Evolutionary conservation across 768 basidiomycete genomes (phyloP).

Genomic region (Lentinula boryana): DNA sequence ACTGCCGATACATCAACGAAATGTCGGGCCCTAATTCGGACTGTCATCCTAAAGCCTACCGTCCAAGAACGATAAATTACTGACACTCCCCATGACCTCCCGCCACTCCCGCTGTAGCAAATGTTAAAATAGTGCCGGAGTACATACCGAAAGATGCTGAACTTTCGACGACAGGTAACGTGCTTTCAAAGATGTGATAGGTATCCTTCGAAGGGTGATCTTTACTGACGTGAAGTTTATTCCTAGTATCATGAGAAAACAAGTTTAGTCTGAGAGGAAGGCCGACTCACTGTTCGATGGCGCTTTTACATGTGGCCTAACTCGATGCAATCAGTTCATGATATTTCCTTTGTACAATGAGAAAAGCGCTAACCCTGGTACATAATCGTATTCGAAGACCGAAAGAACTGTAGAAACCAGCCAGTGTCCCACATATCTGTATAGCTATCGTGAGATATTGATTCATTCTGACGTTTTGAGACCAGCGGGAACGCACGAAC

Average conservation of each 20-base stretch:
- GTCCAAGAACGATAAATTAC: background rate
- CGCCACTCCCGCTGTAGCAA: too few relatives aligned
- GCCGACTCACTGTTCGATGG: background rate
- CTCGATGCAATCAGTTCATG: background rate
- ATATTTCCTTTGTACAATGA: background rate
- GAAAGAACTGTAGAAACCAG: slow-evolving; percentile 41
- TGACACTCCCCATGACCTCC: background rate
- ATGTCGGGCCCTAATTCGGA: slow-evolving; percentile 4
- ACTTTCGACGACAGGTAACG: background rate
- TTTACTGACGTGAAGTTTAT: background rate
- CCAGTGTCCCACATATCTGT: slow-evolving; percentile 33
- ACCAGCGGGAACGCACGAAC: slow-evolving; percentile 23
- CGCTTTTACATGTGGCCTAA: background rate
- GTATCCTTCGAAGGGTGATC: background rate
- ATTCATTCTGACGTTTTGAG: too few relatives aligned
- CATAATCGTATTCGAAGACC: slow-evolving; percentile 43
- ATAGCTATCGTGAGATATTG: background rate
- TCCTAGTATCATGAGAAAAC: background rate
- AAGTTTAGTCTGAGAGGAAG: too few relatives aligned
- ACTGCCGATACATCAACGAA: background rate
- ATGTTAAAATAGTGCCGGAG: background rate
- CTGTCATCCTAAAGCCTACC: background rate
- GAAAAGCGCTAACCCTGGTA: slow-evolving; percentile 16
- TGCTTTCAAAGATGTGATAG: background rate
- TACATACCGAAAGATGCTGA: background rate